Percentiles rank a stretch among this genome's conserved stretches.
phyloP scores from a whole-genome alignment of 257 asterid species.

The Fraxinus cuspidata region DNA sequence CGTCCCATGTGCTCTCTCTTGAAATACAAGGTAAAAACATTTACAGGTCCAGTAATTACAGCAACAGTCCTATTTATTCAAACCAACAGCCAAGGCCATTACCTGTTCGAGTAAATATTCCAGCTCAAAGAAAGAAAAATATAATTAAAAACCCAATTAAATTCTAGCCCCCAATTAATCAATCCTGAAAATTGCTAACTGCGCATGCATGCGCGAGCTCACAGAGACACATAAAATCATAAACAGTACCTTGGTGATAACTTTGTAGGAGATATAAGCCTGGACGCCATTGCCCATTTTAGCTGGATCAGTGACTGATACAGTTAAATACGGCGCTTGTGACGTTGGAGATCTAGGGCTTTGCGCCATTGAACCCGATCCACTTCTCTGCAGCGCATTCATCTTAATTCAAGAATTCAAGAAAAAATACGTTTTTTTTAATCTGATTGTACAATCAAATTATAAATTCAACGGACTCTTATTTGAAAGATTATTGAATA shows the following conservation, averaged over 20 bases:
- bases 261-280: conserved; percentile 97
- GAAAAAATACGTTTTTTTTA: neutral
- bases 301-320: conserved; percentile 95
- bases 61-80: neutral
- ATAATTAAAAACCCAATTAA: neutral
- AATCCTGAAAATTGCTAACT: conserved; percentile 8
- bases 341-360: conserved; percentile 92
- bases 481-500: neutral
- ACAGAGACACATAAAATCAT: neutral
- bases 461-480: neutral
- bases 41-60: neutral
- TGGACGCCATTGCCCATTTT: conserved; percentile 99
- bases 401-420: conserved; percentile 25
- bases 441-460: neutral
- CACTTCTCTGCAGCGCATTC: conserved; percentile 67
- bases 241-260: conserved; percentile 73
- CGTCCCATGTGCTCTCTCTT: neutral
- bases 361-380: conserved; percentile 65
- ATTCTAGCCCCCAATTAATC: conserved; percentile 13
- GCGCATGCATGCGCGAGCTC: conserved; percentile 6
- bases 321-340: conserved; percentile 65
- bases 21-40: neutral
- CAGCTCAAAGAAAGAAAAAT: neutral
- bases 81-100: neutral
- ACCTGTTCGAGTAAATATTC: neutral